Base-by-base conservation (phyloP, 2,329 filamentous ascomycete genomes). In the Clonostachys solani region DNA sequence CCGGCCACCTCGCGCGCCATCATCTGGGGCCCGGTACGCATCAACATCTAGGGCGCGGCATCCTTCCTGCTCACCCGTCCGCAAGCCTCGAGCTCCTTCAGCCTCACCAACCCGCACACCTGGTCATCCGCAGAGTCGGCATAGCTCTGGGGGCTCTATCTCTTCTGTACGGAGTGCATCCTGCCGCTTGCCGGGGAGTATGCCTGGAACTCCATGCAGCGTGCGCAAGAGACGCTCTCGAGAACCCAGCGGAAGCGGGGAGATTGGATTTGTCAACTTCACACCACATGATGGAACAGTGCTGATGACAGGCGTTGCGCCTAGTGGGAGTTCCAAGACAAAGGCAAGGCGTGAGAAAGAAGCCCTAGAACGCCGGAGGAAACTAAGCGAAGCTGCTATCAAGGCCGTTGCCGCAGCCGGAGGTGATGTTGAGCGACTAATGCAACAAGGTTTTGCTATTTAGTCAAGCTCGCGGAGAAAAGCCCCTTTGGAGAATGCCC, bases 271-370 rank as follows among this genome's bases (percentile, higher is more conserved):
- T 60, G 89, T 96, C 53, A 97, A 97, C 66, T 96, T 88, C 67
- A 96, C 92, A 1, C 85, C 90, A 1, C 74, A 78, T 44, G 92
- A 99, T 64, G 85, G 84, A 57, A 73, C 78, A 13, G 81, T 87
- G 60, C 84, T 99, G 40, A 81, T 99, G 66, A 89, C 82, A 8
- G 92, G 92, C 6, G 94, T 99, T 12, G 94, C 94, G 42, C 92
- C 92, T 1, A 92, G 86, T 54, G 94, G 94, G 10, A 91, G 85
- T 56, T 88, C 83, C 55, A 97, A 97, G 78, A 97, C 94, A 9
- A 96, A 96, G 64, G 90, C 90, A n/a, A 73, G 91, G 47, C 74
- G 94, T 44, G 92, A 97, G 66, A 87, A 89, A 64, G 92, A 96
- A 70, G 89, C 89, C 2, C 75, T 80, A 46, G 92, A 96, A 60